A percentile compares a stretch with the other conserved stretches of the same genome.
phyloP scores from a whole-genome alignment of 495 filamentous ascomycete genomes.

The Aspergillus wentii region DNA sequence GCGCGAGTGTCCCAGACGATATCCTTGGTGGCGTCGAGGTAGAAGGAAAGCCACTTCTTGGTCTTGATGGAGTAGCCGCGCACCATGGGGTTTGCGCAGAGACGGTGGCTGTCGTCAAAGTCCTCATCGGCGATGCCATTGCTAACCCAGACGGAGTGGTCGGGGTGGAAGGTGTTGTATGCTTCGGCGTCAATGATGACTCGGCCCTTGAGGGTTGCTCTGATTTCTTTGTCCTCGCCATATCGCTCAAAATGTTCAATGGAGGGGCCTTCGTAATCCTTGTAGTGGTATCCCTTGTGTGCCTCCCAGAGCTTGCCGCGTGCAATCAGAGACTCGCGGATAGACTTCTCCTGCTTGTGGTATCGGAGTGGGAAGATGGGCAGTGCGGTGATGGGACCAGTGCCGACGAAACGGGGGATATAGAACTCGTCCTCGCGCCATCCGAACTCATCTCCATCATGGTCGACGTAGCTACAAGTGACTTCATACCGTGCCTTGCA shows the following conservation, averaged over 20 bases:
- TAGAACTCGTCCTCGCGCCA: conserved; percentile 30
- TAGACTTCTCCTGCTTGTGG: conserved; percentile 34
- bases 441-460: conserved; percentile 56
- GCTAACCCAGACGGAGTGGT: conserved; percentile 15
- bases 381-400: conserved; percentile 51
- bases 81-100: conserved; percentile 14
- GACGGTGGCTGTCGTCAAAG: conserved; percentile 9
- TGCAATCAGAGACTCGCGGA: conserved; percentile 28
- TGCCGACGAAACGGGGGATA: conserved; percentile 52
- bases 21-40: conserved; percentile 28
- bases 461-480: conserved; percentile 48
- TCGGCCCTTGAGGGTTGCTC: conserved; percentile 47
- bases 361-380: conserved; percentile 52
- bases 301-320: conserved; percentile 46
- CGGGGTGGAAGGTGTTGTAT: conserved; percentile 32
- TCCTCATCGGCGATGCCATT: conserved; percentile 1
- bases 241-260: conserved; percentile 26
- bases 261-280: conserved; percentile 50
- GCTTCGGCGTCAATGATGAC: conserved; percentile 50
- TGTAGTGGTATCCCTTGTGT: conserved; percentile 59
- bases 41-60: conserved; percentile 40
- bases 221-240: conserved; percentile 25
- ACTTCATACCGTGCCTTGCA: no score
- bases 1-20: conserved; percentile 49
- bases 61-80: conserved; percentile 22